Evolutionary conservation across 768 basidiomycete genomes (phyloP).

Genomic region (Psilocybe subaeruginosa): DNA sequence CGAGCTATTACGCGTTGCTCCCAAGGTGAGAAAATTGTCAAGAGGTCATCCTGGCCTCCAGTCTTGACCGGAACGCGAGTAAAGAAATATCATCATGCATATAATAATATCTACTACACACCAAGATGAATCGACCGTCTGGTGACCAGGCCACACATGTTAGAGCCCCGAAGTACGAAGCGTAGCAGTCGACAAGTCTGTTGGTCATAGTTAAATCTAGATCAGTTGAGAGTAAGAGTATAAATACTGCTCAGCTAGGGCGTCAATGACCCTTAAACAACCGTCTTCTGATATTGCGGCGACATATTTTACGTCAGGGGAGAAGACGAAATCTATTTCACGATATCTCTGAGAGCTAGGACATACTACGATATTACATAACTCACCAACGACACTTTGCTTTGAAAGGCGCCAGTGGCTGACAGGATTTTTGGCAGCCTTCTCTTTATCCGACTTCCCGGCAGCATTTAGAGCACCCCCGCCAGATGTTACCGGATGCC

Average conservation of each 20-base stretch:
- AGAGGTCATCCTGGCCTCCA: conserved; percentile 95
- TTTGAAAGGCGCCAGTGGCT: conserved; percentile 86
- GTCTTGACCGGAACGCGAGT: conserved; percentile 49
- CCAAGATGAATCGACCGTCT: conserved; percentile 91
- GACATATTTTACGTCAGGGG: conserved; percentile 89
- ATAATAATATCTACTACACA: conserved; percentile 25
- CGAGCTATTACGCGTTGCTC: conserved; percentile 94
- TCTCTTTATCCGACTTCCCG: conserved; percentile 59
- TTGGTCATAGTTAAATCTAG: background rate
- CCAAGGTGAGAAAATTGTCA: conserved; percentile 94
- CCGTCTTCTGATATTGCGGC: conserved; percentile 94
- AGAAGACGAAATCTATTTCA: conserved; percentile 82
- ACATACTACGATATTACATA: background rate
- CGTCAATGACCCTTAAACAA: conserved; percentile 87
- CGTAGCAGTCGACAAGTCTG: conserved; percentile 92
- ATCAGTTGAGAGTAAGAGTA: background rate
- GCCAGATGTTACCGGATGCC: conserved; percentile 69
- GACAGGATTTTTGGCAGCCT: conserved; percentile 81
- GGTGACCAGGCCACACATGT: conserved; percentile 95
- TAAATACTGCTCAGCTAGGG: conserved; percentile 80
- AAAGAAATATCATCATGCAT: background rate
- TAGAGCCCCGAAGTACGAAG: conserved; percentile 92
- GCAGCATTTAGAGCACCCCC: conserved; percentile 31
- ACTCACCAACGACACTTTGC: conserved; percentile 72
- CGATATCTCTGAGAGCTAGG: background rate